Base-by-base conservation (phyloP, 1,139 yeast species). In the Saccharomyces hybrid region DNA sequence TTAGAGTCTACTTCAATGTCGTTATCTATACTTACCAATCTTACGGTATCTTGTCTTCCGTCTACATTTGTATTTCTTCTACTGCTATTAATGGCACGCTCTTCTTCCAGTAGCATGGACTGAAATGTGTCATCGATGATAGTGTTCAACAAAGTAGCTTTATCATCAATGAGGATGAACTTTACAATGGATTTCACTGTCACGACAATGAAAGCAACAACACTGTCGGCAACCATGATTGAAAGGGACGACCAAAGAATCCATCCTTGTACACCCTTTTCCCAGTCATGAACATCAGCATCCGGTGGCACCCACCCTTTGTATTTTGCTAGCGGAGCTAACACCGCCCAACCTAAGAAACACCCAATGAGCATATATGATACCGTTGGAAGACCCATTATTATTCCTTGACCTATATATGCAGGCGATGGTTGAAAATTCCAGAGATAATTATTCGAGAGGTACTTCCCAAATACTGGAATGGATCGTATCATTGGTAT, bases 391-490 rank as follows among this genome's bases (percentile, higher is more conserved):
- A 89, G 73, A 0, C 99, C 99, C 99, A 93, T 93, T 54, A 93
- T 93, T 48, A 93, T 90, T 3, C 99, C 99, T 70, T 93, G 99
- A 2, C 99, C 99, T 46, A 93, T 80, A 68, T 93, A 93, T 0
- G 99, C 98, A 0, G 99, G 98, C 0, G 97, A 89, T 0, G 97
- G 97, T 68, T 93, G 97, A 56, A 93, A 80, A 55, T 88, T 84
- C 95, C 97, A 88, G 50, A 86, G 75, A 69, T 88, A 88, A n/a
- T 75, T 70, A 14, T 73, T 64, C 0, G 96, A 87, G n/a, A 88
- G 73, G 47, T 67, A 64, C 0, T 62, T 51, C 0, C 98, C 99
- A 67, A 93, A 87, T 0, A 91, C 66, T 0, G 98, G 97, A 5
- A 93, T 63, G 49, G 75, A 76, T 54, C 83, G 78, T 23, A 93